A percentile compares a stretch with the other conserved stretches of the same genome.
Conservation (phyloP, 768 basidiomycete species). For the Pleurotus salmoneostramineus region DNA sequence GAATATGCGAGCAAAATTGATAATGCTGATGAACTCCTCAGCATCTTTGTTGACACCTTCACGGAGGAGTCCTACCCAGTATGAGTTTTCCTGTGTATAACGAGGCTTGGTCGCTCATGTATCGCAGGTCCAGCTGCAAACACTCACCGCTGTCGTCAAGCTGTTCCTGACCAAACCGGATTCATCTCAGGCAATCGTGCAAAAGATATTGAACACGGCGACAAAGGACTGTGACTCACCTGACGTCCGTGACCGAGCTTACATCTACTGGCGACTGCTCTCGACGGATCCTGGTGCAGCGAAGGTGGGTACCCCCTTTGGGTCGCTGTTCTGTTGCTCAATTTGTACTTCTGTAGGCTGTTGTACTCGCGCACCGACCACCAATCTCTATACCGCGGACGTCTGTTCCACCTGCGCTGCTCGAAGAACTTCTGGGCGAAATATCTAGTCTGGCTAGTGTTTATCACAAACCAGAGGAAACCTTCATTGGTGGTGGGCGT, state of each 20-base stretch:
- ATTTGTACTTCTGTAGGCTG: constrained; percentile 35
- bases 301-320: constrained; percentile 53
- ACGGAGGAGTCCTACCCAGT: constrained; percentile 89
- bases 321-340: neutral
- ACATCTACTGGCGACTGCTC: constrained; percentile 95
- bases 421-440: constrained; percentile 91
- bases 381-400: constrained; percentile 92
- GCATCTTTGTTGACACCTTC: constrained; percentile 89
- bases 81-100: constrained; percentile 5
- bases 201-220: constrained; percentile 87
- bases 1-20: constrained; percentile 98
- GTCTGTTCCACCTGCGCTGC: constrained; percentile 78
- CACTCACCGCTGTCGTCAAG: constrained; percentile 94
- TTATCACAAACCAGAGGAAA: constrained; percentile 96
- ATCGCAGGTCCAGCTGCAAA: constrained; percentile 66
- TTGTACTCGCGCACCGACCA: constrained; percentile 88
- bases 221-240: constrained; percentile 97
- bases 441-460: constrained; percentile 89
- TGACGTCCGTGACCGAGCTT: constrained; percentile 94
- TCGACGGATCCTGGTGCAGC: constrained; percentile 95
- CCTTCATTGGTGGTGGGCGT: constrained; percentile 90
- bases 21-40: constrained; percentile 90
- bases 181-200: constrained; percentile 86
- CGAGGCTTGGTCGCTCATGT: neutral
- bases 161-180: constrained; percentile 95